Evolutionary conservation across 2,329 filamentous ascomycete genomes (phyloP), one percentile per base, ranked within the genome.

Genomic region (Fusarium chuoi): DNA sequence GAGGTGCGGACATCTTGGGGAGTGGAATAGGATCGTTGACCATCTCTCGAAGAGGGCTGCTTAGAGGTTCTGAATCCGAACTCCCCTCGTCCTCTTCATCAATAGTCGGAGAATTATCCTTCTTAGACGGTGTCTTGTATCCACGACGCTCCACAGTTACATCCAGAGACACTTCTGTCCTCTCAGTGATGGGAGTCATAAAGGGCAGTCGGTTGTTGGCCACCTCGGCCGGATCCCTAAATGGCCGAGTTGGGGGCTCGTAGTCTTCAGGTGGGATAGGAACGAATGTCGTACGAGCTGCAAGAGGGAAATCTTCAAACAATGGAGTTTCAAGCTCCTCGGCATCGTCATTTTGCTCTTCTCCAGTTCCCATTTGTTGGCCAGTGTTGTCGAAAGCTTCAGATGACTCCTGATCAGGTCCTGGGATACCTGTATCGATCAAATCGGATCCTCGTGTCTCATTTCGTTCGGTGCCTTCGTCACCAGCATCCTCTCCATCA

Each of bases 161-260:
- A 41, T 92, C 92, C 10, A 98, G 84, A 2, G 95, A 98, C 17
- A 92, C 93, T 82, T 99, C 96, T 0, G 96, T 99, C 77, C 94
- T 92, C 82, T 99, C 96, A 3, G 96, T 96, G 75, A 99, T 99
- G 4, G 96, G 96, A 0, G 96, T 99, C 96, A 99, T 98, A 81
- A 98, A 99, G 7, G 96, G 96, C 15, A 98, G 87, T 62, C 95
- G 92, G 82, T 95, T 98, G 79, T 98, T 97, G 68, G 95, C 94
- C 82, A 92, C 88, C 81, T 95, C 89, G 41, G 85, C 89, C 79
- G 94, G 90, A 82, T 98, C 93, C 79, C 95, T 91, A 87, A 93
- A 98, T 66, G 94, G 93, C 54, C 92, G 89, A 64, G 89, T 92
- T 24, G 94, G 92, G 49, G 94, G 90, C 75, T 95, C 91, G 81